Evolutionary conservation across 2,329 filamentous ascomycete species (phyloP), one percentile per base, ranked within the genome.

Genomic region (Clonostachys chloroleuca): DNA sequence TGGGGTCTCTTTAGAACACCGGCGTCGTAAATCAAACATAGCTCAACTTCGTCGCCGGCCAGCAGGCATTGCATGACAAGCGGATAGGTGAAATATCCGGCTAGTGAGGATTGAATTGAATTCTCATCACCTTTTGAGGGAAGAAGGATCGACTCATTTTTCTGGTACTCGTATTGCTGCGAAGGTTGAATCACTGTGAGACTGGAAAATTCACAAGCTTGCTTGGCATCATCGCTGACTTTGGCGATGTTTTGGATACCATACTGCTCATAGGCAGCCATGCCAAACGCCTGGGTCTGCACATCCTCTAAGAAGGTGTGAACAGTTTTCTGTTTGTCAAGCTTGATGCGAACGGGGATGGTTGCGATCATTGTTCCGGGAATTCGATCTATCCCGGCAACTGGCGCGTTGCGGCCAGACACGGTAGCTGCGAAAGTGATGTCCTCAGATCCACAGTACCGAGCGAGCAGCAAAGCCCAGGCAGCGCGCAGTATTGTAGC

Each of bases 361-460:
- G 60, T 63, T 13, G 58, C 55, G 24, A 67, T 60, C 1, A 58
- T 58, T 4, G 63, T 61, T 2, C 60, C 64, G 4, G 54, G 45
- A 7, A 65, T 57, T 2, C 51, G 47, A 6, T 58, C 55, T 1
- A 66, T 53, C 8, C 56, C 58, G 2, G 42, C 34, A 2, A 67
- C 45, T 2, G 55, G 49, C 4, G 58, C 55, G 8, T 59, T 52
- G 2, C 63, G 58, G 10, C 64, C 64, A 2, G 58, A 59, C 2
- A 61, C 46, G 1, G 58, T 57, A 6, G 51, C 52, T 2, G 59
- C 61, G 37, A 64, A 65, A 1, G 55, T 34, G 0, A 64, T 49
- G 44, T 58, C 57, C 5, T 51, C 44, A 5, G 42, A 34, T n/a
- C 47, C 52, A 10, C 54, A 52, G 34, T 59, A 51, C 4, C 49